Conservation (phyloP, 352 stramenopile genomes). For the Phytopythium litorale region DNA sequence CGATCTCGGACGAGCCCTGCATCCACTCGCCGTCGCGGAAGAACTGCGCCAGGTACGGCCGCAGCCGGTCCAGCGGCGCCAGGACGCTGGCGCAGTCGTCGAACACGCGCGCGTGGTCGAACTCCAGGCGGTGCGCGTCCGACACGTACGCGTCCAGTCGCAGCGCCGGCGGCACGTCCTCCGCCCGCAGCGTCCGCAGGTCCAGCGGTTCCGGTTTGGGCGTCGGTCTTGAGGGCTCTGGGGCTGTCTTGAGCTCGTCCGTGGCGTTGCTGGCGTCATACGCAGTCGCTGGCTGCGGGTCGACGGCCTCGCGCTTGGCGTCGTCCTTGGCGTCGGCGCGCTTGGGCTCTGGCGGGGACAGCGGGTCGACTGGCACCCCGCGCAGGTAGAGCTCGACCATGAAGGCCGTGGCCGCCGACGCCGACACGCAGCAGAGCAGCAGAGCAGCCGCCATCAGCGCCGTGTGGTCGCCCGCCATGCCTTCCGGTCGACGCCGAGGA, state of each 20-base stretch:
- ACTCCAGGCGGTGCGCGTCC: slow-evolving; percentile 28
- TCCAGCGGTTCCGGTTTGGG: slow-evolving; percentile 15
- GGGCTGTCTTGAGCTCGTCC: not conserved
- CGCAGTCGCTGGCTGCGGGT: not conserved
- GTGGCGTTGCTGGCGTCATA: not conserved
- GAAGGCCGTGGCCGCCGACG: slow-evolving; percentile 36
- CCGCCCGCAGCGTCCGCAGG: slow-evolving; percentile 16
- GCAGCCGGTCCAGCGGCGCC: slow-evolving; percentile 56
- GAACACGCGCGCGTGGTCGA: slow-evolving; percentile 56
- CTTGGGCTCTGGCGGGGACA: not conserved
- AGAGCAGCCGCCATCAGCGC: slow-evolving; percentile 20
- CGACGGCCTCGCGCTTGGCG: not conserved
- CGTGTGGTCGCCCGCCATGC: slow-evolving; percentile 1
- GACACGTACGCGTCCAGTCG: slow-evolving; percentile 52
- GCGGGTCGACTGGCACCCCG: not conserved
- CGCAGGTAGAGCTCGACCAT: slow-evolving; percentile 35
- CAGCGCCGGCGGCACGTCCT: slow-evolving; percentile 32
- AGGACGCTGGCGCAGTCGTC: slow-evolving; percentile 54
- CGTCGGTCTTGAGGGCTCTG: not conserved
- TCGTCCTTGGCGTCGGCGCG: not conserved
- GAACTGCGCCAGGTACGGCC: slow-evolving; percentile 48
- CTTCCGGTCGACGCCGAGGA: not conserved
- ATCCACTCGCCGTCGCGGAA: slow-evolving; percentile 39
- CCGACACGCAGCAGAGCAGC: slow-evolving; percentile 37
- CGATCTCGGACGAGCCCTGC: slow-evolving; percentile 22